Conservation (phyloP, 1,139 yeast species). For the Taphrina sp. region DNA sequence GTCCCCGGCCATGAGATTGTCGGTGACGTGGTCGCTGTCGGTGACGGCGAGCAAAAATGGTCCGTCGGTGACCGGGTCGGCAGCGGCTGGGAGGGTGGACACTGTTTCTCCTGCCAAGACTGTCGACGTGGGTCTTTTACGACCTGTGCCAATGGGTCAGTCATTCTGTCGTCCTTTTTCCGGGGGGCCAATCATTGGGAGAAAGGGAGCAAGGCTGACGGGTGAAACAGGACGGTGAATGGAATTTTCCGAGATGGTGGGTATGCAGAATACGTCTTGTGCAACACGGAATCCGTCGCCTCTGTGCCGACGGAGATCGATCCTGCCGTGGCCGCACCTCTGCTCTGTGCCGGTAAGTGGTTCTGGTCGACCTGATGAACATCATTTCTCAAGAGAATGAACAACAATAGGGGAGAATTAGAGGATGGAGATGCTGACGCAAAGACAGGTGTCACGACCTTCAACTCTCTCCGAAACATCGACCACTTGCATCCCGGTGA, state of each 20-base stretch:
- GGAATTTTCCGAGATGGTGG: constrained; percentile 26
- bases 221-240: too few species aligned
- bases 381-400: too few species aligned
- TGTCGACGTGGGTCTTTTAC: constrained; percentile 17
- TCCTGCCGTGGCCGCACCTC: constrained; percentile 47
- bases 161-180: too few species aligned
- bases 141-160: constrained; percentile 20
- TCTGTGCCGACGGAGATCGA: constrained; percentile 45
- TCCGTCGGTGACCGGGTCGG: constrained; percentile 77
- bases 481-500: constrained; percentile 42
- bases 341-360: constrained; percentile 48
- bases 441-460: constrained; percentile 39
- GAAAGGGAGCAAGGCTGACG: too few species aligned
- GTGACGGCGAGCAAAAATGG: constrained; percentile 63
- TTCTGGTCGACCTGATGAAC: too few species aligned
- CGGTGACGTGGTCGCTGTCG: constrained; percentile 56
- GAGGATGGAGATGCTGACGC: constrained; percentile 47
- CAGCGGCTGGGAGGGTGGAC: constrained; percentile 43
- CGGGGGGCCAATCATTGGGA: too few species aligned
- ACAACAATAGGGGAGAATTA: too few species aligned
- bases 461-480: constrained; percentile 18
- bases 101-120: constrained; percentile 12
- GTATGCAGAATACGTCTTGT: constrained; percentile 18
- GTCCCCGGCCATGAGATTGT: constrained; percentile 57
- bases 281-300: constrained; percentile 21